Conservation (phyloP, 805 yeast species). For the Candida saitoana region DNA sequence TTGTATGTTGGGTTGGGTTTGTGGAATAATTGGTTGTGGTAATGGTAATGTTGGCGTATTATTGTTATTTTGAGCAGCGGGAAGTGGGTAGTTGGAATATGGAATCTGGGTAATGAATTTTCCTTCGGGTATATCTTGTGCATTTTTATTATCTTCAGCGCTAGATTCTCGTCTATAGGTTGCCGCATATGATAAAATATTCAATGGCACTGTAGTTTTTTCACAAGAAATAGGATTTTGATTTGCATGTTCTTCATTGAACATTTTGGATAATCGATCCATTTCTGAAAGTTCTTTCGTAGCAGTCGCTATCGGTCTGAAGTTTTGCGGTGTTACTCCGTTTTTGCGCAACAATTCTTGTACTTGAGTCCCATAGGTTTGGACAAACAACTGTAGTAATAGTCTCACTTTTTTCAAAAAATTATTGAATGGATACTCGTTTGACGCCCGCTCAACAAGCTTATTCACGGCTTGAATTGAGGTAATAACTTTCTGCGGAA, state of each 20-base stretch:
- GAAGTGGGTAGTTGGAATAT: neutral
- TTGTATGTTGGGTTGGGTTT: neutral
- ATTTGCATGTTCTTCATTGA: constrained; percentile 5
- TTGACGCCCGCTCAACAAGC: constrained; percentile 26
- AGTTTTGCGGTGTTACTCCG: constrained; percentile 20
- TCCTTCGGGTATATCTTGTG: neutral
- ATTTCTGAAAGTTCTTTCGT: constrained; percentile 18
- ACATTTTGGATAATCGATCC: constrained; percentile 13
- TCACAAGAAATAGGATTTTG: constrained; percentile 3
- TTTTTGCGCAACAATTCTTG: constrained; percentile 24
- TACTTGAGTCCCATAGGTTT: constrained; percentile 58
- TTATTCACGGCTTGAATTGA: constrained; percentile 26
- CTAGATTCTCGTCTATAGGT: constrained; percentile 22
- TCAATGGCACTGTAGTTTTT: constrained; percentile 25
- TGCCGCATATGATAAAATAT: constrained; percentile 40
- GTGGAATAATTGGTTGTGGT: neutral
- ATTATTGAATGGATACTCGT: constrained; percentile 36
- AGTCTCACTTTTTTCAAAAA: constrained; percentile 51
- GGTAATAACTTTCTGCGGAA: constrained; percentile 44
- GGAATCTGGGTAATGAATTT: neutral
- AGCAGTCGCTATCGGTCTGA: constrained; percentile 10
- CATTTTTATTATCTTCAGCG: neutral
- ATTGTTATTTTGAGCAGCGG: neutral
- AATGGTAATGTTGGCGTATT: neutral
- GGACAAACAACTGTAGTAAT: constrained; percentile 55